Conservation (phyloP, 2,329 filamentous ascomycete species). For the Aspergillus uvarum region DNA sequence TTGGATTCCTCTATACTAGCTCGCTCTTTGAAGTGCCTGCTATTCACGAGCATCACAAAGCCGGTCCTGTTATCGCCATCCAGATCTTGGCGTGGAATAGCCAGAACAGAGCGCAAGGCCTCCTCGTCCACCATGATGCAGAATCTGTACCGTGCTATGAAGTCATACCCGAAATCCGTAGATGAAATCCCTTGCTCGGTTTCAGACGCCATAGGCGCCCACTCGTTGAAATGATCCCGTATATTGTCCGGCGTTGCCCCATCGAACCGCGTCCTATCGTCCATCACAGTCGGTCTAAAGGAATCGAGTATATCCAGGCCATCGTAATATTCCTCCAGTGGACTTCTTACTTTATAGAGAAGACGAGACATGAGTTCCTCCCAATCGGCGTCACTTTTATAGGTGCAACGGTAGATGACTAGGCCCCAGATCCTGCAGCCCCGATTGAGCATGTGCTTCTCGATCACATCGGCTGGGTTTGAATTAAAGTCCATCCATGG, state of each 20-base stretch:
- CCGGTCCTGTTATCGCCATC: background rate
- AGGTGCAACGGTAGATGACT: slow-evolving; percentile 10
- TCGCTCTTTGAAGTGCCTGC: background rate
- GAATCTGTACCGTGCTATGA: slow-evolving; percentile 1
- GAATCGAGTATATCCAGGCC: background rate
- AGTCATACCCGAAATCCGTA: too few relatives aligned
- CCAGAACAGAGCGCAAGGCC: slow-evolving; percentile 6
- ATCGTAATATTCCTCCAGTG: background rate
- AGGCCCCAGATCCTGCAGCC: background rate
- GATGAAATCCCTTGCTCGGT: slow-evolving; percentile 2
- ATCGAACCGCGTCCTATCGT: background rate
- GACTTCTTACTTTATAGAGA: background rate
- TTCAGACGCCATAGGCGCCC: background rate
- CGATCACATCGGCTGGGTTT: slow-evolving; percentile 3
- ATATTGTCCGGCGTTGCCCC: background rate
- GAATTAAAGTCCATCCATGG: background rate
- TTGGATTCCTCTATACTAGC: background rate
- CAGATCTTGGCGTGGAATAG: background rate
- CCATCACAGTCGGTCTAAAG: slow-evolving; percentile 1
- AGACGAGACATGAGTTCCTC: slow-evolving; percentile 6
- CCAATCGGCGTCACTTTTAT: slow-evolving; percentile 9
- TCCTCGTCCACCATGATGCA: slow-evolving; percentile 10
- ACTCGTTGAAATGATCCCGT: slow-evolving; percentile 6
- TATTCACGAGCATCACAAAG: background rate
- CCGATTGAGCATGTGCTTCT: background rate